Base-by-base conservation (phyloP, 805 yeast species). In the Starmerella bacillaris region DNA sequence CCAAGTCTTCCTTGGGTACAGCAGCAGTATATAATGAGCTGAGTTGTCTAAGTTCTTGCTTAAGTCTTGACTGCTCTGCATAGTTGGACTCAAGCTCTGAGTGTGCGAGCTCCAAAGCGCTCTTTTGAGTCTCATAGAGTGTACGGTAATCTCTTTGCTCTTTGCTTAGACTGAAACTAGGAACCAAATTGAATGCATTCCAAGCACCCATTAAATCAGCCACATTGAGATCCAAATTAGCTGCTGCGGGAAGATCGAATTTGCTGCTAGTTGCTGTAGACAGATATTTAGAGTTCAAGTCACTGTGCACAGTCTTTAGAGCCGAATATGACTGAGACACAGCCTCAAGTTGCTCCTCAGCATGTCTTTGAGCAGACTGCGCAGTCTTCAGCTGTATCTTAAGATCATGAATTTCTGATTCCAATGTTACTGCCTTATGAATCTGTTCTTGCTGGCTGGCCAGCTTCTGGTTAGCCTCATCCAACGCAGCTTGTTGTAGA, bases 81-180 rank as follows among this genome's bases (percentile, higher is more conserved):
- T 42, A 43, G 3, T 53, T 47, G 8, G 51, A 48, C 9, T 53
- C 48, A 18, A 59, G 56, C 20, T 56, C 46, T 8, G 42, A 40
- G 11, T 51, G 47, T 5, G 55, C 52, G 27, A 41, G 40, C 15
- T 46, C 54, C 11, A 51, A 48, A 2, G 57, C 57, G 6, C 35
- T 36, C 42, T 40, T 41, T 34, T 54, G 56, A 20, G 43, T 27
- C 37, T 48, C 51, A 30, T 50, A 49, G n/a, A 51, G 45, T 32
- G 38, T 16, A 14, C 31, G 24, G 30, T 33, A 45, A 35, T 38
- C 43, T 19, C 17, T 15, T 21, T 29, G 35, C 3, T 24, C 41
- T 5, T 29, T n/a, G 21, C 14, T 18, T 16, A 24, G 36, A 15
- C 36, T 38, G 9, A 30, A 37, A 5, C 24, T 31, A 5, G 35